Conservation (phyloP, 306 rosid genomes). For the Neltuma alba region DNA sequence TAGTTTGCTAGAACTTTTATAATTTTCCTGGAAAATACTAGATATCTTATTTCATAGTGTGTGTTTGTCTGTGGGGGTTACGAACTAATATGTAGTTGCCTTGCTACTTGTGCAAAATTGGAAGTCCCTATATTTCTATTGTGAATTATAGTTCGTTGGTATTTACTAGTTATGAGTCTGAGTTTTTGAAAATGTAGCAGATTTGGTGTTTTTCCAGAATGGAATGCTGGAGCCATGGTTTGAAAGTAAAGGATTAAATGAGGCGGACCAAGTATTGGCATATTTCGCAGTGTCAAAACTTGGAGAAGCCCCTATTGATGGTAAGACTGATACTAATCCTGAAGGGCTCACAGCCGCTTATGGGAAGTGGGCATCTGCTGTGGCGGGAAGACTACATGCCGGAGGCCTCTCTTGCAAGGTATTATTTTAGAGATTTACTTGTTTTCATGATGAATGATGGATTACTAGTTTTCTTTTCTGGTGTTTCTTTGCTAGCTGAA, state of each 20-base stretch:
- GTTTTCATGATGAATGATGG: conserved; percentile 15
- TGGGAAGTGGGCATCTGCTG: conserved; percentile 90
- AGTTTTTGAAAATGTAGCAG: conserved; percentile 64
- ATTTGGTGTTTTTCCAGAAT: conserved; percentile 97
- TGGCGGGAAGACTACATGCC: conserved; percentile 66
- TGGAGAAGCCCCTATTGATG: conserved; percentile 87
- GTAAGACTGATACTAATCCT: conserved; percentile 89
- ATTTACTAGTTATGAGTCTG: not conserved
- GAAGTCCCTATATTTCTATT: not conserved
- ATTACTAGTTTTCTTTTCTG: not conserved
- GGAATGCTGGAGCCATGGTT: conserved; percentile 98
- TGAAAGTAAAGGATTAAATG: conserved; percentile 71
- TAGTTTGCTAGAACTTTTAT: not conserved
- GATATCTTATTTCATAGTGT: too few relatives aligned
- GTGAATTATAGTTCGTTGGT: not conserved
- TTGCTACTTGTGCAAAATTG: not conserved
- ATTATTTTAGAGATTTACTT: not conserved
- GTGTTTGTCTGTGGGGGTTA: not conserved
- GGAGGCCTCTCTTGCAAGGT: conserved; percentile 98
- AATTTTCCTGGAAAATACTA: not conserved
- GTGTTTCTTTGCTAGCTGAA: not conserved
- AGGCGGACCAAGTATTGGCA: conserved; percentile 82
- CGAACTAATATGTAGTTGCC: not conserved
- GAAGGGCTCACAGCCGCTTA: conserved; percentile 91
- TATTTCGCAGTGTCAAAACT: conserved; percentile 92